phyloP scores from a whole-genome alignment of 805 yeast genomes.

The Candida ficus region DNA sequence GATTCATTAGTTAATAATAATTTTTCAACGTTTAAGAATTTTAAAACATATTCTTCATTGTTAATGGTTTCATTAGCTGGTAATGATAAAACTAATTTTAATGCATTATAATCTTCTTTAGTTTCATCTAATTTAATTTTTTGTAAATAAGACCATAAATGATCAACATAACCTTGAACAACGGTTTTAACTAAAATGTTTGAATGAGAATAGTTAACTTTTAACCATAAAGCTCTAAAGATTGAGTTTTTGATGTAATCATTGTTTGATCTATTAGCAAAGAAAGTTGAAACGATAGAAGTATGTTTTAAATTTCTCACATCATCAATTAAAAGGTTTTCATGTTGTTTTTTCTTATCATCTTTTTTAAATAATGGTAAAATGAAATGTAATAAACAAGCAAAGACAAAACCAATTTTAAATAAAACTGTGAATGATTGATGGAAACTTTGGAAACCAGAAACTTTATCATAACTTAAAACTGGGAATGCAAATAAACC shows the following conservation, averaged over 20 bases:
- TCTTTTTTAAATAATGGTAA: constrained; percentile 17
- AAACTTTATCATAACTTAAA: constrained; percentile 26
- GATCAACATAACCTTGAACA: constrained; percentile 19
- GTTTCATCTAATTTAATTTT: constrained; percentile 16
- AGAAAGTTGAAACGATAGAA: constrained; percentile 17
- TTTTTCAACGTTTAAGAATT: constrained; percentile 16
- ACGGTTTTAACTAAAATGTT: constrained; percentile 17
- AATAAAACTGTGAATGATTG: constrained; percentile 25
- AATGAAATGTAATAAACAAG: constrained; percentile 24
- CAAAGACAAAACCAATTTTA: constrained; percentile 24
- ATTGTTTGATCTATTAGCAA: constrained; percentile 13
- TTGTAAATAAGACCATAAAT: constrained; percentile 25
- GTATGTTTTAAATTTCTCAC: constrained; percentile 17
- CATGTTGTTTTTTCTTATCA: background rate
- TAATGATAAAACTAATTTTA: constrained; percentile 24
- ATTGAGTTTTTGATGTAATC: constrained; percentile 23
- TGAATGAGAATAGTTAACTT: constrained; percentile 15
- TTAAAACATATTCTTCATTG: constrained; percentile 20
- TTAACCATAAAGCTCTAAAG: constrained; percentile 22
- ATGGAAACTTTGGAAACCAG: constrained; percentile 24
- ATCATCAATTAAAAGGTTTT: constrained; percentile 13
- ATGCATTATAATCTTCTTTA: constrained; percentile 18
- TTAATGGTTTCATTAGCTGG: constrained; percentile 23
- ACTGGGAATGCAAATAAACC: constrained; percentile 46
- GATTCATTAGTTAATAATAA: constrained; percentile 12